A percentile compares a stretch with the other conserved stretches of the same genome.
phyloP scores from a whole-genome alignment of 1,284 basidiomycete species.

The Melampsora larici-populina region DNA sequence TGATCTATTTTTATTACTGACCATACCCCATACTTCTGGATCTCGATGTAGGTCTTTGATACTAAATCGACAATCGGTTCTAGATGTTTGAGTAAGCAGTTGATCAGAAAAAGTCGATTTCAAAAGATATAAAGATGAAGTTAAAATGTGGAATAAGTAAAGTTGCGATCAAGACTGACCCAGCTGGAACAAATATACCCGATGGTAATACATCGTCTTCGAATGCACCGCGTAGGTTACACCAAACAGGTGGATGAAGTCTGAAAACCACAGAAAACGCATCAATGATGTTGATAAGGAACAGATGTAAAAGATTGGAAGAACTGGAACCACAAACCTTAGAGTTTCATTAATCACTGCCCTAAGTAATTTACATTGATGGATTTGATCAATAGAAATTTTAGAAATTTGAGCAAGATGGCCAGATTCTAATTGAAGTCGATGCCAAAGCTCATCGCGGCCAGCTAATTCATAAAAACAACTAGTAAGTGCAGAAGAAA shows the following conservation, averaged over 20 bases:
- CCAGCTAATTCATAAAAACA: slow-evolving; percentile 64
- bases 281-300: not conserved
- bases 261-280: slow-evolving; percentile 51
- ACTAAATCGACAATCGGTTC: slow-evolving; percentile 60
- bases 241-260: slow-evolving; percentile 68
- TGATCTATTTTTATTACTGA: slow-evolving; percentile 56
- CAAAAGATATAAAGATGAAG: too few relatives aligned
- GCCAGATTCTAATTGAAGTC: slow-evolving; percentile 58
- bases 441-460: slow-evolving; percentile 59
- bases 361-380: slow-evolving; percentile 61
- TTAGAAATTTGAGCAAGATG: slow-evolving; percentile 49
- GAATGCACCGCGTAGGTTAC: slow-evolving; percentile 62
- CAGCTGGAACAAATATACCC: slow-evolving; percentile 46
- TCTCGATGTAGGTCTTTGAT: slow-evolving; percentile 50
- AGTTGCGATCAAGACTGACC: slow-evolving; percentile 11
- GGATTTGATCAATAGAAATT: slow-evolving; percentile 14
- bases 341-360: too few relatives aligned
- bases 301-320: too few relatives aligned
- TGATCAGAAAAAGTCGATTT: too few relatives aligned
- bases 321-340: too few relatives aligned
- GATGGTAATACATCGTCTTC: slow-evolving; percentile 49
- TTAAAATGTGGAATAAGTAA: too few relatives aligned
- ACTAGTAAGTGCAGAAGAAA: slow-evolving; percentile 64
- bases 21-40: too few relatives aligned
- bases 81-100: too few relatives aligned